A percentile compares a stretch with the other conserved stretches of the same genome.
phyloP scores from a whole-genome alignment of 164 flowering plant species.

The Vitis cinerea region DNA sequence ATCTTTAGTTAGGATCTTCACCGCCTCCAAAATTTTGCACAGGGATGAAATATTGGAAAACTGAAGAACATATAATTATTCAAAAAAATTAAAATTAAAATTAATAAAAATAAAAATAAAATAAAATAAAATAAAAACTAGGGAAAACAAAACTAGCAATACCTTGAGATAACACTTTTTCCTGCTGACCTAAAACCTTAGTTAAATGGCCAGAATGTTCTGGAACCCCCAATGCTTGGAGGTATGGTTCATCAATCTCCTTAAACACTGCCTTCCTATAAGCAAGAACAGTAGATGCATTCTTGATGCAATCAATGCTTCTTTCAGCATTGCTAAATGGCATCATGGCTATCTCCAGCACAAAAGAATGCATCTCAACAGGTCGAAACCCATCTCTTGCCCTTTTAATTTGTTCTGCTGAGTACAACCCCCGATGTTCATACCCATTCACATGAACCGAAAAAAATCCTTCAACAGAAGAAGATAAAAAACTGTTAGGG shows the following conservation, averaged over 20 bases:
- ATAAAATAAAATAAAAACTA: too few species aligned
- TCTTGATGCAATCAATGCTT: constrained; percentile 46
- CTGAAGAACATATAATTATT: too few species aligned
- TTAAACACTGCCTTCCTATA: constrained; percentile 77
- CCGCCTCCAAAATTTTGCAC: too few species aligned
- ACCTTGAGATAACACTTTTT: too few species aligned
- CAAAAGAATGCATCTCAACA: constrained; percentile 44
- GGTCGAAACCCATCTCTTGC: constrained; percentile 73
- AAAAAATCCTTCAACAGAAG: constrained; percentile 57
- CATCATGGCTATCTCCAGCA: constrained; percentile 52
- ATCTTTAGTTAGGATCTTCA: too few species aligned
- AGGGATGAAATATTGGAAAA: too few species aligned
- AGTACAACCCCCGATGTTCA: constrained; percentile 65
- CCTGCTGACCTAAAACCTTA: too few species aligned
- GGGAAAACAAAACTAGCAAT: too few species aligned
- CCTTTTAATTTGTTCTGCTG: constrained; percentile 55
- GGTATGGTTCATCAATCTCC: constrained; percentile 92
- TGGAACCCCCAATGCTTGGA: constrained; percentile 76
- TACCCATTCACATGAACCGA: constrained; percentile 72
- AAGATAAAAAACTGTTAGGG: constrained; percentile 52
- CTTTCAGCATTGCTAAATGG: constrained; percentile 36
- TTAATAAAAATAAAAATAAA: too few species aligned
- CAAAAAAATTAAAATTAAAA: too few species aligned
- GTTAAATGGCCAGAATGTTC: too few species aligned
- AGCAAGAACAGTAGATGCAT: constrained; percentile 53